Base-by-base conservation (phyloP, 2,329 filamentous ascomycete genomes). In the Apiospora rasikravindrae region DNA sequence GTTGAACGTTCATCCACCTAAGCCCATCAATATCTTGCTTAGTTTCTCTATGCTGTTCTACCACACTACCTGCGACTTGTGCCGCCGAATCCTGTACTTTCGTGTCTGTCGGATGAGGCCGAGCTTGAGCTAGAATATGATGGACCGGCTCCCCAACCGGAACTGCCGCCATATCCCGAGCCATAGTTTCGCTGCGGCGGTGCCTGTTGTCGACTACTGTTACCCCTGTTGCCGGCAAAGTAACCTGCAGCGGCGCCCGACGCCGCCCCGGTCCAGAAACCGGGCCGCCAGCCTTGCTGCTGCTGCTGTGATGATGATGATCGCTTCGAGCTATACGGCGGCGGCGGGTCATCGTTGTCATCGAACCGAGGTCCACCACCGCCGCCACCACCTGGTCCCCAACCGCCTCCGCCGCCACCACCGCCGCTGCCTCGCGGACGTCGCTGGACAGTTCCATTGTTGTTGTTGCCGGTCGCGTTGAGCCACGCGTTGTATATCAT, bases 71-170 rank as follows among this genome's bases (percentile, higher is more conserved):
- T 86, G 72, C 90, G 85, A 72, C 84, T 88, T 0, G 92, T 94
- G 11, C 90, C 92, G 11, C 92, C 92, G 78, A 93, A 94, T 0
- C 92, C 92, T 0, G 92, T 94, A 76, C 91, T 93, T 76, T 92
- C 88, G 76, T 92, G 87, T 70, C 88, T 87, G 19, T 86, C 84
- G 10, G 82, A 82, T 16, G 83, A 81, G 22, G 81, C 79, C 0
- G 84, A 84, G 13, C 80, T 77, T 0, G 80, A 78, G 49, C 81
- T 76, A 2, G 81, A 81, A 2, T 80, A 80, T 40, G 81, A 81
- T 74, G 81, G 76, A 76, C 79, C 80, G 61, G 78, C 79, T 26
- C 77, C 79, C 73, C 78, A 77, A n/a, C 80, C 73, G 51, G 76
- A 53, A 37, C 72, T 67, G 69, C 80, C 76, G 19, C 77, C 81